Evolutionary conservation across 345 rosid species (phyloP).

Genomic region (Clarkia xantiana): DNA sequence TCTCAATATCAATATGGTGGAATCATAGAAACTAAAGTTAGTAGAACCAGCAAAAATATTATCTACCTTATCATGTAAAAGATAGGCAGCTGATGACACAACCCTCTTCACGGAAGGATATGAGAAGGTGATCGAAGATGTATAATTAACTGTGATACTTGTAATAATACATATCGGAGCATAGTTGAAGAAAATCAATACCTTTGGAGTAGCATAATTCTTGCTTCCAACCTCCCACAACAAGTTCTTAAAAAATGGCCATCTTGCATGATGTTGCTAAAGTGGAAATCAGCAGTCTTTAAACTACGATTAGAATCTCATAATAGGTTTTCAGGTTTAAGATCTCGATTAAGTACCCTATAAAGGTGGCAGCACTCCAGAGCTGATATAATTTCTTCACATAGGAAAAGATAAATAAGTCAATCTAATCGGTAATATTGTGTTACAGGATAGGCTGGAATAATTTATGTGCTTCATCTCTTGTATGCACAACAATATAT

Average conservation of each 20-base stretch:
- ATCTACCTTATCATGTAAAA: no score
- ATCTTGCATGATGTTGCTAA: conserved; percentile 91
- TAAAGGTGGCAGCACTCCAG: conserved; percentile 83
- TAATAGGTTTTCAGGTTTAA: conserved; percentile 92
- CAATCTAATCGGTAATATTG: no score
- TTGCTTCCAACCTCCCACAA: conserved; percentile 99
- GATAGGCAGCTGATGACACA: no score
- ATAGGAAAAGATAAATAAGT: conserved; percentile 3
- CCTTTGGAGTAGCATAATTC: conserved; percentile 96
- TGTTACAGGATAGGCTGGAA: conserved; percentile 37
- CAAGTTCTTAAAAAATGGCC: conserved; percentile 88
- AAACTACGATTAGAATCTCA: conserved; percentile 80
- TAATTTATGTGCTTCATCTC: conserved; percentile 85
- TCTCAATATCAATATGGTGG: no score
- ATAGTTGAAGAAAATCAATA: conserved; percentile 7
- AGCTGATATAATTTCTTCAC: conserved; percentile 74
- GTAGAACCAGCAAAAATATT: no score
- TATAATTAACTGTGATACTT: no score
- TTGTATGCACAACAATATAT: conserved; percentile 78
- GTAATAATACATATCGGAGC: background rate
- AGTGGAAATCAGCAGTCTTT: conserved; percentile 94
- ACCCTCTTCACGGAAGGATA: no score
- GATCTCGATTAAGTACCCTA: conserved; percentile 93
- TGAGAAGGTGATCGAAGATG: no score
- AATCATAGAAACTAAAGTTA: no score